Base-by-base conservation (phyloP, 768 basidiomycete species). In the Auricularia auricula-judae region DNA sequence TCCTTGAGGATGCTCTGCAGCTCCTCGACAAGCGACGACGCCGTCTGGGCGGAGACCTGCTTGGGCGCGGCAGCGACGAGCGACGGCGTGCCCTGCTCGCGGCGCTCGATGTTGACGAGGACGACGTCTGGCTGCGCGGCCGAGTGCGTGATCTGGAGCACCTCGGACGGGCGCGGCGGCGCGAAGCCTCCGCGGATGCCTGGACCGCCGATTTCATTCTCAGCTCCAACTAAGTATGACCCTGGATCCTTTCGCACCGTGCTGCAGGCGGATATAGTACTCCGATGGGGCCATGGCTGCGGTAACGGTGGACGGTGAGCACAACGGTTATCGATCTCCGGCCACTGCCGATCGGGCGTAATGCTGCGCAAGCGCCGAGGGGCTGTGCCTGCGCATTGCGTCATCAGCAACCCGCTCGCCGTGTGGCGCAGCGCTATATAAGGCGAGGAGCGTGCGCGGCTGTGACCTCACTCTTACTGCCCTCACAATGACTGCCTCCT, bases 141-240 rank as follows among this genome's bases (percentile, higher is more conserved):
- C 58, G 79, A 76, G n/a, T 70, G 70, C 23, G 82, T 80, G 67
- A 91, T 69, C 33, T 77, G 78, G 71, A 83, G 77, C 69, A 86
- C 74, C 14, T 82, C 83, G 34, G 74, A 74, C 3, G 87, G 85
- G 5, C 77, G 85, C 3, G 90, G 85, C 0, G 88, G 86, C 12
- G 83, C 84, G 70, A 92, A 88, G 51, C 90, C 90, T 36, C 89
- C 89, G 12, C 76, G 73, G 71, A 91, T 91, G 65, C 90, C 90
- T 91, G 70, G 5, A 64, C 39, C 43, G n/a, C 36, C 10, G 39
- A 65, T 39, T 66, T 61, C 36, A 64, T 3, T 16, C 62, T 62
- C 35, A 60, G 47, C 18, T 35, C 21, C 56, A 35, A 33, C 23
- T 16, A 11, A 11, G 36, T 42, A 34, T 21, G n/a, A 18, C 35